Percentiles rank a stretch among this genome's conserved stretches.
phyloP scores from a whole-genome alignment of 352 stramenopile genomes.

The Globisporangium solare region DNA sequence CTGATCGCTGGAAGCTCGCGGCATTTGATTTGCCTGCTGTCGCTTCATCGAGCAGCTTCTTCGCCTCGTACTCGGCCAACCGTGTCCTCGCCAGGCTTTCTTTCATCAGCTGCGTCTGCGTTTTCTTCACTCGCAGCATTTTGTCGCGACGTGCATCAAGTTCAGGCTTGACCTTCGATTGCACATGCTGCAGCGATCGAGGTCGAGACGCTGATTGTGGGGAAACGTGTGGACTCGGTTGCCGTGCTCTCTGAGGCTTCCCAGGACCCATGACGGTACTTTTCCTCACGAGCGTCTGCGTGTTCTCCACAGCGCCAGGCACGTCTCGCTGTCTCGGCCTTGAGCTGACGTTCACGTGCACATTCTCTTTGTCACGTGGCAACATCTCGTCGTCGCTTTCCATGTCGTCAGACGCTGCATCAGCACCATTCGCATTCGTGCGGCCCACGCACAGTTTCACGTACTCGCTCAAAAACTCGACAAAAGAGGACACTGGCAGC shows the following conservation, averaged over 20 bases:
- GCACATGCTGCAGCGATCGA: constrained; percentile 30
- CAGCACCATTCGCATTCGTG: neutral
- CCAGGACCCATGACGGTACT: neutral
- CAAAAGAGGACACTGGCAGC: constrained; percentile 43
- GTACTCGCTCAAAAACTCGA: constrained; percentile 56
- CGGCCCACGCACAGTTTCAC: constrained; percentile 37
- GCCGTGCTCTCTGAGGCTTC: neutral
- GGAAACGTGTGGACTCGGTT: too few species aligned
- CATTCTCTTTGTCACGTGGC: neutral
- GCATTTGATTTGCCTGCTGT: neutral
- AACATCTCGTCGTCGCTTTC: constrained; percentile 4
- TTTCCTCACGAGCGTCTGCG: neutral
- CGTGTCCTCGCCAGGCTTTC: constrained; percentile 52
- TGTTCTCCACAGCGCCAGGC: neutral
- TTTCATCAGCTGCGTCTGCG: constrained; percentile 67
- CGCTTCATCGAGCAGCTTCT: constrained; percentile 23
- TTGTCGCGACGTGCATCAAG: constrained; percentile 48
- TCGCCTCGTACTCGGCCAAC: constrained; percentile 54
- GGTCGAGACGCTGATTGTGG: neutral
- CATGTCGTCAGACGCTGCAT: neutral
- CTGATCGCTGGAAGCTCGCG: neutral
- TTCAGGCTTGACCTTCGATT: constrained; percentile 65
- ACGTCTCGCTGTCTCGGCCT: neutral
- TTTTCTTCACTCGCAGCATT: constrained; percentile 72
- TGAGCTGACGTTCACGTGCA: neutral